Evolutionary conservation across 2,329 filamentous ascomycete genomes (phyloP), one percentile per base, ranked within the genome.

Genomic region (Myriosclerotinia curreyana): DNA sequence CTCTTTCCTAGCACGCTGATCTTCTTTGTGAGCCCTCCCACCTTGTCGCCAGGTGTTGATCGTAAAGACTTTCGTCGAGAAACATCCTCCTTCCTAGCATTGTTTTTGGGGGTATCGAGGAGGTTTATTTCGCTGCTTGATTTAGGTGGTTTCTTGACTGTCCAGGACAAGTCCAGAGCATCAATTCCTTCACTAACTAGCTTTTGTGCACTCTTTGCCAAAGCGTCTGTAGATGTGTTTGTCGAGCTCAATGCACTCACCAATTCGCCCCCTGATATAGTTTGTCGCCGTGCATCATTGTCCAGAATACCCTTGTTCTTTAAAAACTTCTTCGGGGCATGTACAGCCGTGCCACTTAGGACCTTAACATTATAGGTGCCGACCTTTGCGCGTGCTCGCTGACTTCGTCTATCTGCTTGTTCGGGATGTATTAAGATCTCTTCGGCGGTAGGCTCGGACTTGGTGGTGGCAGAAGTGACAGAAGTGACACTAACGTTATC

Each of bases 301-400:
- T 64, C 65, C 61, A 22, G 46, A 38, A 42, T n/a, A 15, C 55
- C 44, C 17, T 60, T 64, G 20, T 82, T 80, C 69, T 82, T 84
- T 59, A 82, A 64, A 53, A 67, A 73, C 61, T 74, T 73, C 65
- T 67, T 71, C 1, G 73, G 72, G 34, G 69, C 85, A 69, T 88
- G 86, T 51, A 82, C 79, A 36, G 82, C 81, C 55, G 84, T 89
- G 69, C 86, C 86, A 65, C 81, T 82, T 60, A 89, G 79, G 70
- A 83, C 81, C 68, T 84, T 80, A 20, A 89, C 77, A 70, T 91
- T 91, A 77, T 91, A 91, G 20, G 86, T 83, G 15, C 83, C 81
- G 22, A 85, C 78, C 61, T 80, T 81, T n/a, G 77, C 71, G 67
- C 83, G 81, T 46, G 80, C 77, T 71, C 87, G 83, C 69, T 81